Evolutionary conservation across 306 rosid species (phyloP).

Genomic region (Dicorynia guianensis): DNA sequence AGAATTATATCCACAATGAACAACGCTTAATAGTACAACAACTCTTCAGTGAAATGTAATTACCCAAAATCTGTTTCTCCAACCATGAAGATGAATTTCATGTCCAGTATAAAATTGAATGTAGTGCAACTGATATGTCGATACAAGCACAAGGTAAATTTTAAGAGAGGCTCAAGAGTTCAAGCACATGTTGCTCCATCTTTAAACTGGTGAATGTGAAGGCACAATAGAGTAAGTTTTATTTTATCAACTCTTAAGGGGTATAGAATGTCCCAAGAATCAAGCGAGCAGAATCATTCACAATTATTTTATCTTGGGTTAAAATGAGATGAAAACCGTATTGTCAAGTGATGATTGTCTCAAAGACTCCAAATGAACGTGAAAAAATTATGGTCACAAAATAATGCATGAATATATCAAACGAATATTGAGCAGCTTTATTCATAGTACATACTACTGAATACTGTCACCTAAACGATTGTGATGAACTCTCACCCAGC

Average conservation of each 20-base stretch:
- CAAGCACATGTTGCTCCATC: not conserved
- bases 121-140: slow-evolving; percentile 7
- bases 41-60: too few species aligned
- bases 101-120: too few species aligned
- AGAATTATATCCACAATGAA: too few species aligned
- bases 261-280: not conserved
- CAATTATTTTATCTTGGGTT: slow-evolving; percentile 18
- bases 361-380: slow-evolving; percentile 28
- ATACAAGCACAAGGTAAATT: slow-evolving; percentile 8
- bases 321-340: slow-evolving; percentile 31
- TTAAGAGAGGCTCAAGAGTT: not conserved
- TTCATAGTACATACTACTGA: slow-evolving; percentile 49
- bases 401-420: slow-evolving; percentile 42
- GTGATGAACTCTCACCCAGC: slow-evolving; percentile 28
- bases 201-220: not conserved
- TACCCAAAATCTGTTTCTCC: too few species aligned
- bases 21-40: too few species aligned
- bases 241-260: not conserved
- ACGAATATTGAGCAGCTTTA: slow-evolving; percentile 42
- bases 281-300: slow-evolving; percentile 28
- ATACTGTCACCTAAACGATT: slow-evolving; percentile 41
- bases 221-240: not conserved
- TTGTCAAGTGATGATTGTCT: slow-evolving; percentile 39
- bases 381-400: slow-evolving; percentile 36
- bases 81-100: too few species aligned